phyloP scores from a whole-genome alignment of 768 basidiomycete species.

The Russula griseocarnosa region DNA sequence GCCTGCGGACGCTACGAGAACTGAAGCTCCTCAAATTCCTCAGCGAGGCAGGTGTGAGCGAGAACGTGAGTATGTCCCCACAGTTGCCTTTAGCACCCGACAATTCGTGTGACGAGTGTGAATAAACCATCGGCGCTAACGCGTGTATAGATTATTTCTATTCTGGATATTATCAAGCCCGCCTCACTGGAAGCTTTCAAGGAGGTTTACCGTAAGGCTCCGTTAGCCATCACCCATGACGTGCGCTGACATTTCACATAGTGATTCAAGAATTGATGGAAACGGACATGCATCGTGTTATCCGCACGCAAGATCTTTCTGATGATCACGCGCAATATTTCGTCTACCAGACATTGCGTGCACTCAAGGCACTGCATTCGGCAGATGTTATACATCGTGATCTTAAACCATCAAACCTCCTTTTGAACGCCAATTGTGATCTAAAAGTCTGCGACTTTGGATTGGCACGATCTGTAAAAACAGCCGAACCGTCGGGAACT shows the following conservation, averaged over 20 bases:
- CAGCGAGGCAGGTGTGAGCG: conserved; percentile 83
- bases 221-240: conserved; percentile 5
- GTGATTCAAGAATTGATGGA: conserved; percentile 93
- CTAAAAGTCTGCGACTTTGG: conserved; percentile 96
- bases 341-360: conserved; percentile 90
- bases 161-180: conserved; percentile 85
- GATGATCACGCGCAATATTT: conserved; percentile 96
- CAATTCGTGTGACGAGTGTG: neutral
- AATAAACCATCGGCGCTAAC: conserved; percentile 9
- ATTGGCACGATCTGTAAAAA: conserved; percentile 83
- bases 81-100: neutral
- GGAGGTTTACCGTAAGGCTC: conserved; percentile 68
- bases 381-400: conserved; percentile 96
- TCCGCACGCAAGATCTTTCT: conserved; percentile 89
- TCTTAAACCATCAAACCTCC: conserved; percentile 93
- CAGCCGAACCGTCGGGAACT: conserved; percentile 78
- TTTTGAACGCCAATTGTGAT: conserved; percentile 97
- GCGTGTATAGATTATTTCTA: conserved; percentile 71
- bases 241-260: conserved; percentile 32
- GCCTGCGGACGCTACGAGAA: conserved; percentile 58
- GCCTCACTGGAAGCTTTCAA: conserved; percentile 76
- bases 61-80: conserved; percentile 53
- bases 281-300: conserved; percentile 95
- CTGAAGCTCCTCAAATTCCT: conserved; percentile 71
- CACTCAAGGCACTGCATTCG: conserved; percentile 92